These are phyloP conservation scores for Plasmodium inui DNA, from an alignment of 169 alveolate species.

Conservation along the genomic window DNA sequence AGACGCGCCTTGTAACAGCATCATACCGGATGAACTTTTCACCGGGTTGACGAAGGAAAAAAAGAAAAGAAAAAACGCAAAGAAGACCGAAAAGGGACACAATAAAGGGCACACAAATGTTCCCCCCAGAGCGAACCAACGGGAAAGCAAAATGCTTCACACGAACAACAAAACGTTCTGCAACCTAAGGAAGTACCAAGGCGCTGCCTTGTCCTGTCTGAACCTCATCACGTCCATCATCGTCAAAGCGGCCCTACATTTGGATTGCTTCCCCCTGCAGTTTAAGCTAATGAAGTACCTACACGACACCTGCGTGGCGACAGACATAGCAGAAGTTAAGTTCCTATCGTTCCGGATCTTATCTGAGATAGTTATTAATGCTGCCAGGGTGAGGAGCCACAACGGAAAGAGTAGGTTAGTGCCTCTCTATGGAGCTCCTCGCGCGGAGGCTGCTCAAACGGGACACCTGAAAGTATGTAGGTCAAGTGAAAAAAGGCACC, in stretches of 20 bases:
- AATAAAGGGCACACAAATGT: not conserved
- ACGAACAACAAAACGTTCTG: slow-evolving; percentile 7
- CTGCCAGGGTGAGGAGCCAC: not conserved
- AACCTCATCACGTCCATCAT: slow-evolving; percentile 34
- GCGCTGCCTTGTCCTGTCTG: slow-evolving; percentile 30
- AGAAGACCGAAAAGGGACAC: not conserved
- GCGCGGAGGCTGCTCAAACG: not conserved
- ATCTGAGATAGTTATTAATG: slow-evolving; percentile 42
- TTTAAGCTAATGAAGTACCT: slow-evolving; percentile 51
- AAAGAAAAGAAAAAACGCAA: not conserved
- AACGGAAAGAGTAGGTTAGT: not conserved
- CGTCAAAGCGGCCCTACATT: slow-evolving; percentile 8
- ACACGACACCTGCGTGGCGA: slow-evolving; percentile 40
- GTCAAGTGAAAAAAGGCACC: not conserved
- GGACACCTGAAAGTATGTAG: not conserved
- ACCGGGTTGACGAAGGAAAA: not conserved
- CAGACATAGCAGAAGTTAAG: slow-evolving; percentile 53
- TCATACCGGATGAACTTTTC: not conserved
- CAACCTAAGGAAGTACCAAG: slow-evolving; percentile 28
- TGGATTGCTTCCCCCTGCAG: slow-evolving; percentile 19
- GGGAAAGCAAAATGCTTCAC: not conserved
- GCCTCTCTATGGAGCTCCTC: not conserved
- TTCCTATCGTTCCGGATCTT: slow-evolving; percentile 26
- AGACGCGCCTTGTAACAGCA: not conserved
- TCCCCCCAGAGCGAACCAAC: not conserved